A percentile compares a stretch with the other conserved stretches of the same genome.
Evolutionary conservation across 305 asterid species (phyloP).

Genomic region (Coffea humblotiana): DNA sequence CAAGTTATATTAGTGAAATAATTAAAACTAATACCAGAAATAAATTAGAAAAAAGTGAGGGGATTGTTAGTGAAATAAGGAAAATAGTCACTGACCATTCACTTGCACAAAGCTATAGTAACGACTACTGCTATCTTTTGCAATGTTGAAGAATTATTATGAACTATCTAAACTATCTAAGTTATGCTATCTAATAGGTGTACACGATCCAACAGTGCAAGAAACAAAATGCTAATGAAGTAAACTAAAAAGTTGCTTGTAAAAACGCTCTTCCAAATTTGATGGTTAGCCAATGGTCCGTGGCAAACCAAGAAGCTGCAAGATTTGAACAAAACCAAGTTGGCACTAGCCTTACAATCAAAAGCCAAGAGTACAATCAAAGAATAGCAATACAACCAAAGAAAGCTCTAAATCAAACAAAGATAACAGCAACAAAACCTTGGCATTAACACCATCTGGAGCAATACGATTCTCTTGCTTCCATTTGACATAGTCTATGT

Average conservation of each 20-base stretch:
- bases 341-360: not conserved
- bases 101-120: no score
- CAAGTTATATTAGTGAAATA: no score
- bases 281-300: constrained; percentile 35
- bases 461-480: constrained; percentile 31
- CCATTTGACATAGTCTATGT: constrained; percentile 26
- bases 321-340: not conserved
- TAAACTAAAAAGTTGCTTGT: not conserved
- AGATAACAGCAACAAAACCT: constrained; percentile 16
- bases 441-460: constrained; percentile 35
- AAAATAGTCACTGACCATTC: no score
- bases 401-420: not conserved
- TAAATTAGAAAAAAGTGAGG: no score
- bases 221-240: not conserved
- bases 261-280: constrained; percentile 40
- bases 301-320: constrained; percentile 44
- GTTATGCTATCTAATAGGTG: not conserved
- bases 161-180: no score
- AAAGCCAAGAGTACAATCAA: not conserved
- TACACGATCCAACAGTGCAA: not conserved
- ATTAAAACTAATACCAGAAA: no score
- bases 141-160: no score
- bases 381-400: not conserved
- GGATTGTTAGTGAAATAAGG: no score
- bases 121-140: no score